phyloP scores from a whole-genome alignment of 164 flowering plant genomes.

The Aristolochia californica region DNA sequence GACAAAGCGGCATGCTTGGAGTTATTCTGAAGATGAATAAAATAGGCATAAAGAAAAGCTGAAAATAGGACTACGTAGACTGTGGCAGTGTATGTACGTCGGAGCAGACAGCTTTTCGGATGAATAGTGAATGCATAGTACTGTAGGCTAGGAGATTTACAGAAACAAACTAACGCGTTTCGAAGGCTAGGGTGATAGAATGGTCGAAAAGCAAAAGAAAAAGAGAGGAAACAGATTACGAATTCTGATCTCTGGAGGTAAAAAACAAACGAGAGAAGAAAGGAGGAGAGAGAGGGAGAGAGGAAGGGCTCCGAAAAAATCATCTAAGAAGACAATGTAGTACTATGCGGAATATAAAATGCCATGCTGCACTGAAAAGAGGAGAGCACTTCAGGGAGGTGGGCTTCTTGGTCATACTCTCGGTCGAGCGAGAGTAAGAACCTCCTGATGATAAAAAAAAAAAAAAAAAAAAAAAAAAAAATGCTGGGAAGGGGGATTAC shows the following conservation, averaged over 20 bases:
- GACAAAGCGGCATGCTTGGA: not conserved
- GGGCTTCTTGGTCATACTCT: slow-evolving; percentile 24
- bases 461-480: not conserved
- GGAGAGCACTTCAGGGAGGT: slow-evolving; percentile 14
- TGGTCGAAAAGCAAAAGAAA: slow-evolving; percentile 2
- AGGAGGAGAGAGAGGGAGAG: slow-evolving; percentile 1
- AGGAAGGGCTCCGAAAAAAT: not conserved
- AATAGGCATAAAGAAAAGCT: not conserved
- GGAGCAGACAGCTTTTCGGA: no score
- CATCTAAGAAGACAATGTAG: not conserved
- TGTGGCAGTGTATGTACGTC: not conserved
- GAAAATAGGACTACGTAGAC: not conserved
- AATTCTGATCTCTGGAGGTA: not conserved
- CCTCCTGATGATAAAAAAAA: not conserved
- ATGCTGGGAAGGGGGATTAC: slow-evolving; percentile 8
- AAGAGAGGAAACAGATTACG: not conserved
- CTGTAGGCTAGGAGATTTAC: not conserved
- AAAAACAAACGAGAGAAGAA: not conserved
- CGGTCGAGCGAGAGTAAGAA: slow-evolving; percentile 18
- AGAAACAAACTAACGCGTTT: not conserved
- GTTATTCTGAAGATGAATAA: not conserved
- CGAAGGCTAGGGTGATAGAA: not conserved
- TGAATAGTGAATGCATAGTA: no score
- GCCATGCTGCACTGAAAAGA: slow-evolving; percentile 7
- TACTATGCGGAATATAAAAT: not conserved